Evolutionary conservation across 208 protist species (phyloP).

Genomic region (Leishmania mexicana): DNA sequence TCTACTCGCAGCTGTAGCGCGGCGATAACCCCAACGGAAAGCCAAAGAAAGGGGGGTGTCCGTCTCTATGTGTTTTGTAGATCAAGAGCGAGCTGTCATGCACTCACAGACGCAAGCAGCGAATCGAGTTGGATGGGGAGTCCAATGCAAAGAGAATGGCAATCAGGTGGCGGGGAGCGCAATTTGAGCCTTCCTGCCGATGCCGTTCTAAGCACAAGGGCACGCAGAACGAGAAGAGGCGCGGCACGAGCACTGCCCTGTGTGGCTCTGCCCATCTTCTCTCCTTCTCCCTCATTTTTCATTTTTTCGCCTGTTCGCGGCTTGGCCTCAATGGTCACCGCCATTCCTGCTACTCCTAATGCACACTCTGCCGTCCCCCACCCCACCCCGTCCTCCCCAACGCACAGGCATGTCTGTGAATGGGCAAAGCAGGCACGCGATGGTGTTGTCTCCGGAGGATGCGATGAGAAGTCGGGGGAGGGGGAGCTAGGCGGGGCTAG

Average conservation of each 20-base stretch:
- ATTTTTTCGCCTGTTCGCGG: not conserved
- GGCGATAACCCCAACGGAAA: not conserved
- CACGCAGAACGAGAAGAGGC: not conserved
- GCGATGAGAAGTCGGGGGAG: not conserved
- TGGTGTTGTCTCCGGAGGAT: not conserved
- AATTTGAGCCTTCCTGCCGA: too few relatives aligned
- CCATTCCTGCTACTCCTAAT: not conserved
- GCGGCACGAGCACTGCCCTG: too few relatives aligned
- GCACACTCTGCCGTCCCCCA: not conserved
- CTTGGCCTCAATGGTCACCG: not conserved
- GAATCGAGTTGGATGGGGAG: too few relatives aligned
- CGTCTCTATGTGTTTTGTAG: too few relatives aligned
- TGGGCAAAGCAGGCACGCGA: not conserved
- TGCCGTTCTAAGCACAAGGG: not conserved
- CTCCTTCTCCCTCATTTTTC: not conserved
- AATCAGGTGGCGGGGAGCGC: too few relatives aligned
- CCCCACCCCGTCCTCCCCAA: not conserved
- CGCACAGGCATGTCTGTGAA: not conserved
- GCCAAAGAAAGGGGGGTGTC: too few relatives aligned
- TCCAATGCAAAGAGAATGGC: too few relatives aligned
- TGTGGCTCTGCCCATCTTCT: not conserved
- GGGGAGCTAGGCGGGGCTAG: not conserved
- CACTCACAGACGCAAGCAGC: too few relatives aligned
- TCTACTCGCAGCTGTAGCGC: not conserved
- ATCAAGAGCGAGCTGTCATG: too few relatives aligned